Evolutionary conservation across 352 stramenopile species (phyloP).

Genomic region (Globisporangium camurandrum): DNA sequence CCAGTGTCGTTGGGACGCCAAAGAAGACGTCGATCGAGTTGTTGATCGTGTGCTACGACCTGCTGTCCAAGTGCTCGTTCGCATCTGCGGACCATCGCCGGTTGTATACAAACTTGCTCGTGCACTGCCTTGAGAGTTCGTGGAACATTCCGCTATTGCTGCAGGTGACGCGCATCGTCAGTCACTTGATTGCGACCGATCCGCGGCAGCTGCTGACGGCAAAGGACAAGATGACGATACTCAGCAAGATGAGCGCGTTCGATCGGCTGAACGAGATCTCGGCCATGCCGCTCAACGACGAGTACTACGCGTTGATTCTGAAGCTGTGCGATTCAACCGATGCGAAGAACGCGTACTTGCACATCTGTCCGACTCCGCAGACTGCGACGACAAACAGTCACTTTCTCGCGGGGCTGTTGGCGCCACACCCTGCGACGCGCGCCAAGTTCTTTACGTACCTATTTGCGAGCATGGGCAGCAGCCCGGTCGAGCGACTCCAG

Average conservation of each 20-base stretch:
- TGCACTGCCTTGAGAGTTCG: conserved; percentile 82
- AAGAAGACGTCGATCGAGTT: conserved; percentile 73
- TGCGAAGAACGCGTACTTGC: conserved; percentile 59
- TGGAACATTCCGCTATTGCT: conserved; percentile 78
- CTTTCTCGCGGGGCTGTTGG: conserved; percentile 73
- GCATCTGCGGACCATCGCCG: conserved; percentile 58
- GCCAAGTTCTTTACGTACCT: conserved; percentile 74
- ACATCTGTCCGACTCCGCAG: conserved; percentile 50
- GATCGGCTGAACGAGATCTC: conserved; percentile 83
- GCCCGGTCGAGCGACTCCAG: conserved; percentile 47
- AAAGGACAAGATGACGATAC: conserved; percentile 85
- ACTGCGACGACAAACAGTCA: conserved; percentile 66
- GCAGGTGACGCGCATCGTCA: conserved; percentile 76
- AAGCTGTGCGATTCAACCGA: conserved; percentile 66
- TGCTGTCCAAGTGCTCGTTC: conserved; percentile 80
- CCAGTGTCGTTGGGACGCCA: conserved; percentile 5
- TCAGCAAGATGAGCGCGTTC: conserved; percentile 83
- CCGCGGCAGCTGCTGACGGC: conserved; percentile 61
- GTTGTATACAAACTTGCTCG: conserved; percentile 76
- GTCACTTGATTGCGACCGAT: conserved; percentile 47
- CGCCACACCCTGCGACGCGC: conserved; percentile 53
- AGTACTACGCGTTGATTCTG: conserved; percentile 75
- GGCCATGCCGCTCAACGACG: conserved; percentile 66
- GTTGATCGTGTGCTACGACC: conserved; percentile 68
- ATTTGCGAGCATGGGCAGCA: conserved; percentile 28